phyloP scores from a whole-genome alignment of 345 rosid species.

The Turritis glabra region DNA sequence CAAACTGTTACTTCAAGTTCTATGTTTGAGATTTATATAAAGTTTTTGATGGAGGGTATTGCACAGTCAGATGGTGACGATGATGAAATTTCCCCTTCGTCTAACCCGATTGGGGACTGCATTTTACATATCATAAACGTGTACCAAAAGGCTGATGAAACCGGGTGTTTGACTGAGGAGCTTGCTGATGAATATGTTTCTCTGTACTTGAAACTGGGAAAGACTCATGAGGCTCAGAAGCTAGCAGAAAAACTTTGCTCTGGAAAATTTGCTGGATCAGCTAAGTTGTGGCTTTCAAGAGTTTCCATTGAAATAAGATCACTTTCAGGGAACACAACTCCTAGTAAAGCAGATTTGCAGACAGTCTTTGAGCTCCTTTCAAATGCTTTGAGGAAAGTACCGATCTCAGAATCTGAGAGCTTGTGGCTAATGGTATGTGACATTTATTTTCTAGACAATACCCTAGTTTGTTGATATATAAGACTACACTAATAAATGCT shows the following conservation, averaged over 20 bases:
- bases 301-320: slow-evolving; percentile 57
- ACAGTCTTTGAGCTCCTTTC: slow-evolving; percentile 55
- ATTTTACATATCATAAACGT: slow-evolving; percentile 50
- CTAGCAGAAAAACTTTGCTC: slow-evolving; percentile 63
- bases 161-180: slow-evolving; percentile 62
- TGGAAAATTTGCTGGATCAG: slow-evolving; percentile 55
- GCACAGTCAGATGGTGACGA: slow-evolving; percentile 44
- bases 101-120: slow-evolving; percentile 38
- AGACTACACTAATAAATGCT: neutral
- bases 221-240: slow-evolving; percentile 56
- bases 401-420: slow-evolving; percentile 65
- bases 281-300: slow-evolving; percentile 64
- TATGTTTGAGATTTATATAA: slow-evolving; percentile 60
- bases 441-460: neutral
- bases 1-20: slow-evolving; percentile 54
- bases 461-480: neutral
- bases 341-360: slow-evolving; percentile 51
- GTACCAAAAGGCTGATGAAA: slow-evolving; percentile 67
- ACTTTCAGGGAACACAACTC: slow-evolving; percentile 37
- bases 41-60: slow-evolving; percentile 59
- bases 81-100: slow-evolving; percentile 18
- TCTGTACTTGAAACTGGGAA: slow-evolving; percentile 64
- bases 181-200: slow-evolving; percentile 69
- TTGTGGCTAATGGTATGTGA: slow-evolving; percentile 80
- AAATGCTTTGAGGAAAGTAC: slow-evolving; percentile 49